A percentile compares a stretch with the other conserved stretches of the same genome.
Conservation (phyloP, 2,329 filamentous ascomycete genomes). For the Cytospora piceae region DNA sequence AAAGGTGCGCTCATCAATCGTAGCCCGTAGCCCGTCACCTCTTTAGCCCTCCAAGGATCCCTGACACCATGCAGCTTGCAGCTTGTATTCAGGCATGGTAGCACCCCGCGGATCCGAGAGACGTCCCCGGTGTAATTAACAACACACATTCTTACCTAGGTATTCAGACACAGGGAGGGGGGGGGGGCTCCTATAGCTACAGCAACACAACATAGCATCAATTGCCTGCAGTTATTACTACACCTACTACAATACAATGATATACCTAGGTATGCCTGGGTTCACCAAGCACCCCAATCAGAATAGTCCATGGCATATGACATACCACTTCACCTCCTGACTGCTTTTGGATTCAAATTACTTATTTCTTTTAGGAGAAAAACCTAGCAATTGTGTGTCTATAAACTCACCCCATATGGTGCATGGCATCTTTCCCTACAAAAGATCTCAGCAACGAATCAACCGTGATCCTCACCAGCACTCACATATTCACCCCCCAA, state of each 20-base stretch:
- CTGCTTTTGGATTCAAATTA: too few species aligned
- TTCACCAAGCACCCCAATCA: too few species aligned
- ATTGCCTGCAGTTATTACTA: too few species aligned
- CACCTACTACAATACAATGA: too few species aligned
- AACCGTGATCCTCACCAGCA: constrained; percentile 14
- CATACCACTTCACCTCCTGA: too few species aligned
- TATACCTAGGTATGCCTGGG: too few species aligned
- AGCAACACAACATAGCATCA: not conserved
- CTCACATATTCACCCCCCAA: constrained; percentile 5
- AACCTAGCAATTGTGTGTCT: too few species aligned
- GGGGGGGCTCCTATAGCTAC: not conserved
- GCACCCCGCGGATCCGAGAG: not conserved
- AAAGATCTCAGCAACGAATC: too few species aligned
- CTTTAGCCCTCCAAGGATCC: not conserved
- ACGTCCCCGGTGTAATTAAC: constrained; percentile 6
- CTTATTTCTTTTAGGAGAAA: too few species aligned
- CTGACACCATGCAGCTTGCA: not conserved
- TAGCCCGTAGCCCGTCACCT: not conserved
- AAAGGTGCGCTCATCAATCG: not conserved
- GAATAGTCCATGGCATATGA: too few species aligned
- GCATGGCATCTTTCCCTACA: too few species aligned
- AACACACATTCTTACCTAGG: not conserved
- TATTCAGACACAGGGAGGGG: not conserved
- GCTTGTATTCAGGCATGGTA: not conserved
- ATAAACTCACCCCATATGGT: too few species aligned